A percentile compares a stretch with the other conserved stretches of the same genome.
These are phyloP conservation scores for Berberis thunbergii DNA, from an alignment of 164 flowering plant genomes.

Conservation along the genomic window DNA sequence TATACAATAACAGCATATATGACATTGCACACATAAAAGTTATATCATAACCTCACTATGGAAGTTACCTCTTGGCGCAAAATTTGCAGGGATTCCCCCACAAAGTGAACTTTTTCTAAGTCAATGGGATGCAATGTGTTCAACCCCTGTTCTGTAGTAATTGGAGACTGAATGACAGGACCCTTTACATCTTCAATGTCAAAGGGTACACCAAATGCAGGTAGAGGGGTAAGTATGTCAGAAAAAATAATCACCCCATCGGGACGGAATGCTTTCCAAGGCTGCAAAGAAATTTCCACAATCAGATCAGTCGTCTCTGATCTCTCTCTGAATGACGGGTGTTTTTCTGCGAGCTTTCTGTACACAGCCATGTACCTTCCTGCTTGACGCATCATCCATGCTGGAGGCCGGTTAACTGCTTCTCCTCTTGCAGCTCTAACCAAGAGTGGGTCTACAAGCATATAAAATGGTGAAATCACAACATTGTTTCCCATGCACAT, in stretches of 20 bases:
- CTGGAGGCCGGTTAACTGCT: slow-evolving; percentile 76
- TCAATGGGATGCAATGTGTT: slow-evolving; percentile 79
- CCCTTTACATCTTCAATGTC: slow-evolving; percentile 84
- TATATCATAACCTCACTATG: background rate
- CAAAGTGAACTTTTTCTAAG: slow-evolving; percentile 70
- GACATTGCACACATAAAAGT: background rate
- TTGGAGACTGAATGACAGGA: slow-evolving; percentile 74
- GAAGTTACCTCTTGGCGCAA: slow-evolving; percentile 70
- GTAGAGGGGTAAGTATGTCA: slow-evolving; percentile 96
- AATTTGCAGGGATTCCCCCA: slow-evolving; percentile 75
- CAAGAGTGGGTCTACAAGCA: slow-evolving; percentile 66
- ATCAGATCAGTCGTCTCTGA: slow-evolving; percentile 98
- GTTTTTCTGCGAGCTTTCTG: slow-evolving; percentile 80
- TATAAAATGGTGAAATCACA: slow-evolving; percentile 2
- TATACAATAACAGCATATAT: background rate
- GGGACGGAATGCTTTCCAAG: slow-evolving; percentile 92
- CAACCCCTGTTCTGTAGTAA: slow-evolving; percentile 39
- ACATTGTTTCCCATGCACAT: background rate
- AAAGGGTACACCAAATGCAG: slow-evolving; percentile 92
- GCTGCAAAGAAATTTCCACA: slow-evolving; percentile 98
- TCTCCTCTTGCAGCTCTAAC: slow-evolving; percentile 94
- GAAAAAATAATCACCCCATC: slow-evolving; percentile 97
- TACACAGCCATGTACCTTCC: slow-evolving; percentile 99
- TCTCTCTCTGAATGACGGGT: slow-evolving; percentile 93
- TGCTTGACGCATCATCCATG: slow-evolving; percentile 99